A percentile compares a stretch with the other conserved stretches of the same genome.
Evolutionary conservation across 108 stramenopile genomes (phyloP).

Genomic region (Skeletonema costatum): DNA sequence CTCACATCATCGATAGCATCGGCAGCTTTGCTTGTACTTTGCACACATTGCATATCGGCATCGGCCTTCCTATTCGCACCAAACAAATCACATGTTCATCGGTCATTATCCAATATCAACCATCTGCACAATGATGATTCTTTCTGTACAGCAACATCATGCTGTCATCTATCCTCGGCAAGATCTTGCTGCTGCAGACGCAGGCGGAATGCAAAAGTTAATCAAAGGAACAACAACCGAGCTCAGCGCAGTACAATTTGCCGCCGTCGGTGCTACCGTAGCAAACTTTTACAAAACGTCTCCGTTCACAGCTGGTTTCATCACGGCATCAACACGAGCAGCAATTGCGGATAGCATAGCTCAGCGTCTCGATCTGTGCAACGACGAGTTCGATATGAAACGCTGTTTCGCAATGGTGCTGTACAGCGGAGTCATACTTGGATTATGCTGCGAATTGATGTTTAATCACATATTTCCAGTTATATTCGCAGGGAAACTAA

Average conservation of each 20-base stretch:
- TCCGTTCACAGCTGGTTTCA: conserved; percentile 4
- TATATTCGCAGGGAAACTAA: not conserved
- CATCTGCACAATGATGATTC: too few species aligned
- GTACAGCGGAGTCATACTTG: not conserved
- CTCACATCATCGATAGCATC: too few species aligned
- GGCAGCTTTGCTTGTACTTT: too few species aligned
- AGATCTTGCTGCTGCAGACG: too few species aligned
- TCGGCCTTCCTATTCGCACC: too few species aligned
- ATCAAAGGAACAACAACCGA: too few species aligned
- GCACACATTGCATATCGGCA: too few species aligned
- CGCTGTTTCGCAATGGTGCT: not conserved
- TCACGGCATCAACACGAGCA: conserved; percentile 5
- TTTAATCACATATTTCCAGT: not conserved
- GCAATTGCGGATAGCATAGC: conserved; percentile 1
- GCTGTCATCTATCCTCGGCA: too few species aligned
- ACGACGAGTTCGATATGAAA: not conserved
- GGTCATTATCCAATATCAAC: too few species aligned
- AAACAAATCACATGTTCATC: too few species aligned
- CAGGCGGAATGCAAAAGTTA: too few species aligned
- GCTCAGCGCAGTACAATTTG: not conserved
- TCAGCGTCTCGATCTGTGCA: not conserved
- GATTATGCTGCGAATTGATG: not conserved
- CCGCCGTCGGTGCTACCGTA: conserved; percentile 3
- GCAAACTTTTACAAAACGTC: conserved; percentile 8
- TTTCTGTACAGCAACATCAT: too few species aligned